Conservation (phyloP, 352 stramenopile species). For the Phytophthora idaei region DNA sequence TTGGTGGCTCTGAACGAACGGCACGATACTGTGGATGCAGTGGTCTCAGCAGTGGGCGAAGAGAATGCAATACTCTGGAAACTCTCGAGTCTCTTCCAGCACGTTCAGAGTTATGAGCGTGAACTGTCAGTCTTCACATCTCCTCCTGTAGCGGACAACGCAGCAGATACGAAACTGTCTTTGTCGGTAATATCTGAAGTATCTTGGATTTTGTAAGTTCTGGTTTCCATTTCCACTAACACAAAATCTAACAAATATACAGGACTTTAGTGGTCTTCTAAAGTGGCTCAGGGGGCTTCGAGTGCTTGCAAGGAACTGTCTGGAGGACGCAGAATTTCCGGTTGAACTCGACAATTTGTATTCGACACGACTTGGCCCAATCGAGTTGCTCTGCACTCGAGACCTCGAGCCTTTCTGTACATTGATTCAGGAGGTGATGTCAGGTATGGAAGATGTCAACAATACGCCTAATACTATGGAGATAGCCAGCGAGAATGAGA, state of each 20-base stretch:
- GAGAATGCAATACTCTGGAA: constrained; percentile 9
- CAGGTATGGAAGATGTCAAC: background rate
- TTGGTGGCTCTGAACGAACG: constrained; percentile 10
- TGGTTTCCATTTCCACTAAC: background rate
- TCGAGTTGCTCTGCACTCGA: constrained; percentile 1
- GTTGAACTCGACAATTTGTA: constrained; percentile 1
- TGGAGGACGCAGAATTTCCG: constrained; percentile 2
- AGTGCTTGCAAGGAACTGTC: constrained; percentile 6
- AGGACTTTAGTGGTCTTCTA: constrained; percentile 25
- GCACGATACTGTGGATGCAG: constrained; percentile 27
- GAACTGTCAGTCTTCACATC: constrained; percentile 21
- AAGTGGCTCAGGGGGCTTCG: constrained; percentile 21
- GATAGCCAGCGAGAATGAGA: constrained; percentile 3
- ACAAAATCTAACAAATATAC: background rate
- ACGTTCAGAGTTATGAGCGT: constrained; percentile 34
- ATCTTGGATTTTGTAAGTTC: background rate
- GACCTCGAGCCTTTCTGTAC: constrained; percentile 27
- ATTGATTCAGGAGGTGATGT: constrained; percentile 19
- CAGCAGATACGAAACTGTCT: constrained; percentile 6
- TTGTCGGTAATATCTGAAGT: constrained; percentile 10
- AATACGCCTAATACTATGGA: background rate
- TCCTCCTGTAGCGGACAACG: background rate
- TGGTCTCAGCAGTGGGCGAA: constrained; percentile 10
- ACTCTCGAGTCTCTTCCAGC: constrained; percentile 30
- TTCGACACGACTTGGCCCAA: background rate